phyloP scores from a whole-genome alignment of 257 asterid species.

The Ocimum tenuiflorum region DNA sequence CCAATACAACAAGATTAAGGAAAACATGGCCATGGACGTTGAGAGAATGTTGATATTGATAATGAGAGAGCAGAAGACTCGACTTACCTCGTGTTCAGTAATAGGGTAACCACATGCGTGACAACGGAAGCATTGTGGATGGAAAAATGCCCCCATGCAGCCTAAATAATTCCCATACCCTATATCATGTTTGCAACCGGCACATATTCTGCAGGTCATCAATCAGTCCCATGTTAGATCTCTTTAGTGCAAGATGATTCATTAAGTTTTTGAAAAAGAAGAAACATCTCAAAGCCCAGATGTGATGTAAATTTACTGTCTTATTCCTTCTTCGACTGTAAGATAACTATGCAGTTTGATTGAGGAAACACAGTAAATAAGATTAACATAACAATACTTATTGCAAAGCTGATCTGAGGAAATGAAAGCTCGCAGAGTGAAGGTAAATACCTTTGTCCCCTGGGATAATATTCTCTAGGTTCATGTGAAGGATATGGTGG shows the following conservation, averaged over 20 bases:
- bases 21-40: neutral
- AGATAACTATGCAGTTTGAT: too few relatives aligned
- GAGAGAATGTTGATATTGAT: neutral
- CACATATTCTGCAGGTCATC: conserved; percentile 57
- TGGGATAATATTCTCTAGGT: conserved; percentile 54
- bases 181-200: conserved; percentile 77
- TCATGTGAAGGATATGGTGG: conserved; percentile 41
- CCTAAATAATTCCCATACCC: conserved; percentile 79
- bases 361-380: too few relatives aligned
- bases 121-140: conserved; percentile 86
- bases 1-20: neutral
- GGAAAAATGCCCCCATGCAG: conserved; percentile 85
- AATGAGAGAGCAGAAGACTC: neutral
- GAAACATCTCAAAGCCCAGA: neutral
- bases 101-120: conserved; percentile 71
- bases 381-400: neutral
- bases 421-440: neutral
- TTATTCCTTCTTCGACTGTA: too few relatives aligned
- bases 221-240: too few relatives aligned
- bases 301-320: neutral
- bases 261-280: too few relatives aligned
- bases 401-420: neutral
- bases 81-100: conserved; percentile 71
- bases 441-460: conserved; percentile 46
- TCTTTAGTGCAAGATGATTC: too few relatives aligned